phyloP scores from a whole-genome alignment of 2,329 filamentous ascomycete species.

The Penicillium sp. region DNA sequence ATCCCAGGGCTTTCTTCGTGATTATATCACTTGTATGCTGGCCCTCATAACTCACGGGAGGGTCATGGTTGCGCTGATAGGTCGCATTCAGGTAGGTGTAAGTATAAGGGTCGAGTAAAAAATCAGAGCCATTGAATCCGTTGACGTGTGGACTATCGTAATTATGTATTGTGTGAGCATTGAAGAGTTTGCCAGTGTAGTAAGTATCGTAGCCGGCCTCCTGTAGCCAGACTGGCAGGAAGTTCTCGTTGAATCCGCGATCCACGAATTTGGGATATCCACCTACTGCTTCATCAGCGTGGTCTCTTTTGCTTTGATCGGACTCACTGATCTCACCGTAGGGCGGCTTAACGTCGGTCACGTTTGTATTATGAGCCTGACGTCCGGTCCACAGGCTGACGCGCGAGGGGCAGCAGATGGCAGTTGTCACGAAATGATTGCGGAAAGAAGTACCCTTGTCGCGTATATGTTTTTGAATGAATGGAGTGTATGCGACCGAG shows the following conservation, averaged over 20 bases:
- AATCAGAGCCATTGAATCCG: slow-evolving; percentile 42
- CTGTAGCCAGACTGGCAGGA: slow-evolving; percentile 52
- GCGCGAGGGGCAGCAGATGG: slow-evolving; percentile 64
- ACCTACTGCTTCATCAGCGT: slow-evolving; percentile 15
- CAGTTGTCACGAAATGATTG: slow-evolving; percentile 63
- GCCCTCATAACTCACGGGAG: slow-evolving; percentile 53
- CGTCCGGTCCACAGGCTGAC: slow-evolving; percentile 63
- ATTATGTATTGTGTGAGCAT: slow-evolving; percentile 48
- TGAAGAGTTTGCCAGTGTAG: slow-evolving; percentile 55
- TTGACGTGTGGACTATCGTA: slow-evolving; percentile 42
- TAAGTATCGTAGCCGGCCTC: slow-evolving; percentile 51
- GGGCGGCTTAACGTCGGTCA: slow-evolving; percentile 55
- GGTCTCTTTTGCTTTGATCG: neutral
- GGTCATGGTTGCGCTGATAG: slow-evolving; percentile 57
- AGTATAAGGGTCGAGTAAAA: slow-evolving; percentile 49
- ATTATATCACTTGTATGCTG: slow-evolving; percentile 58
- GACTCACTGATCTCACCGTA: slow-evolving; percentile 40
- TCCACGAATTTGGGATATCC: slow-evolving; percentile 51
- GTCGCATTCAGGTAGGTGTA: slow-evolving; percentile 65
- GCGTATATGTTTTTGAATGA: slow-evolving; percentile 53
- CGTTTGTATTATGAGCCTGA: slow-evolving; percentile 66
- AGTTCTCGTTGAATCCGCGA: slow-evolving; percentile 49
- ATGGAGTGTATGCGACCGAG: slow-evolving; percentile 59
- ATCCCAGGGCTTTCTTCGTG: slow-evolving; percentile 54
- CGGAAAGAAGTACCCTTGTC: slow-evolving; percentile 57